These are phyloP conservation scores for Otatea glauca DNA, from an alignment of 176 grass and related monocot genomes.

Conservation along the genomic window DNA sequence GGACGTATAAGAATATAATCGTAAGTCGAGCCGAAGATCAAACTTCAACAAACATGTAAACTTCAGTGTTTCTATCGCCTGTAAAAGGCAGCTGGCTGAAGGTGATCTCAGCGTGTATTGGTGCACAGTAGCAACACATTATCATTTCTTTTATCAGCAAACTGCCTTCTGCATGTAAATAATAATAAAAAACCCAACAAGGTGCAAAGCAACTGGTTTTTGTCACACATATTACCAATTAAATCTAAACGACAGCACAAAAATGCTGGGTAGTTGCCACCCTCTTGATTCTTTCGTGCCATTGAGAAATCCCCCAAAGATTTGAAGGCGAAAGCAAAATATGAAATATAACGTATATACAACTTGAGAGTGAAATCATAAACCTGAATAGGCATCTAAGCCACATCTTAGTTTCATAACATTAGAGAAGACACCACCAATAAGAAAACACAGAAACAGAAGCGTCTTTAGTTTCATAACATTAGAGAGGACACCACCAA, in stretches of 20 bases:
- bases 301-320: not conserved
- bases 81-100: constrained; percentile 9
- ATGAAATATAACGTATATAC: not conserved
- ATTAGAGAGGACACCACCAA: not conserved
- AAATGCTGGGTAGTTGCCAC: not conserved
- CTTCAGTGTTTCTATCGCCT: not conserved
- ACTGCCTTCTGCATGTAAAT: not conserved
- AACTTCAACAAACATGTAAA: constrained; percentile 20
- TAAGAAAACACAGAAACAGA: constrained; percentile 19
- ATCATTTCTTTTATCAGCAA: not conserved
- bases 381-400: constrained; percentile 3
- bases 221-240: not conserved
- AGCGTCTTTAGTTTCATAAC: not conserved
- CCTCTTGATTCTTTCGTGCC: not conserved
- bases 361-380: constrained; percentile 1
- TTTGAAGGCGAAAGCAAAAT: not conserved
- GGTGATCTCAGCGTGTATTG: not conserved
- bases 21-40: not conserved
- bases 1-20: not conserved
- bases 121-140: constrained; percentile 1
- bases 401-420: not conserved
- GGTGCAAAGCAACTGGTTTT: constrained; percentile 21
- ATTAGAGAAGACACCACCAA: not conserved
- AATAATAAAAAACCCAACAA: not conserved
- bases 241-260: not conserved